A percentile compares a stretch with the other conserved stretches of the same genome.
Conservation (phyloP, 2,329 filamentous ascomycete species). For the Trichoderma sp. region DNA sequence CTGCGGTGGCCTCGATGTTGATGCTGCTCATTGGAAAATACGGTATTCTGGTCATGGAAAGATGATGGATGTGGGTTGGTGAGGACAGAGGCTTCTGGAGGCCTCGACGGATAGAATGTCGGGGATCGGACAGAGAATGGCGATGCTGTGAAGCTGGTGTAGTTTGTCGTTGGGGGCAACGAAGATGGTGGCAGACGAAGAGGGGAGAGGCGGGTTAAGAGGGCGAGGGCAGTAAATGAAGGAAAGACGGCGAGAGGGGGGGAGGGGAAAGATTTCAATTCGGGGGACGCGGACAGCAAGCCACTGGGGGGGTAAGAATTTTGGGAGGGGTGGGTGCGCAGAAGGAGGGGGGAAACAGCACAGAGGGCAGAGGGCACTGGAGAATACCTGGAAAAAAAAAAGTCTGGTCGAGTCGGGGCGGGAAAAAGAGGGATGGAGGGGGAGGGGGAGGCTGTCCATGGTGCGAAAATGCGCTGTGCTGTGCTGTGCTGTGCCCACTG, state of each 20-base stretch:
- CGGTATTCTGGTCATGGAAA: constrained; percentile 43
- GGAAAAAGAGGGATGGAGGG: constrained; percentile 4
- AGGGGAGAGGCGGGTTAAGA: constrained; percentile 20
- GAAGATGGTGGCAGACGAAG: constrained; percentile 20
- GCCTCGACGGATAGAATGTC: constrained; percentile 29
- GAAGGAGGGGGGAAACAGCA: constrained; percentile 17
- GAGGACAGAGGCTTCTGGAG: constrained; percentile 30
- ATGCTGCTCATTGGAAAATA: constrained; percentile 52
- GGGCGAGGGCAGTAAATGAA: constrained; percentile 25
- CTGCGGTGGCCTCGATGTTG: constrained; percentile 50
- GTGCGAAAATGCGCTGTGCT: background rate
- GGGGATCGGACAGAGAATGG: constrained; percentile 24
- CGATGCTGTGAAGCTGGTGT: constrained; percentile 26
- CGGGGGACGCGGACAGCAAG: constrained; percentile 18
- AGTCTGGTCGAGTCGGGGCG: background rate
- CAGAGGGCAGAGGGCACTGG: background rate
- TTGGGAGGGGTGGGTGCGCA: constrained; percentile 19
- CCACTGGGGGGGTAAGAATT: constrained; percentile 19
- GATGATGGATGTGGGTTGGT: constrained; percentile 31
- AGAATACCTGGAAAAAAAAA: background rate
- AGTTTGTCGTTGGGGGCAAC: constrained; percentile 26
- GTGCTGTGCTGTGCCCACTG: too few relatives aligned
- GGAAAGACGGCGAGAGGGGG: constrained; percentile 21
- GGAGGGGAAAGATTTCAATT: constrained; percentile 32
- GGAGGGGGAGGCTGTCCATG: background rate